Evolutionary conservation across 73 alveolate species (phyloP).

Genomic region (Durusdinium trenchii): DNA sequence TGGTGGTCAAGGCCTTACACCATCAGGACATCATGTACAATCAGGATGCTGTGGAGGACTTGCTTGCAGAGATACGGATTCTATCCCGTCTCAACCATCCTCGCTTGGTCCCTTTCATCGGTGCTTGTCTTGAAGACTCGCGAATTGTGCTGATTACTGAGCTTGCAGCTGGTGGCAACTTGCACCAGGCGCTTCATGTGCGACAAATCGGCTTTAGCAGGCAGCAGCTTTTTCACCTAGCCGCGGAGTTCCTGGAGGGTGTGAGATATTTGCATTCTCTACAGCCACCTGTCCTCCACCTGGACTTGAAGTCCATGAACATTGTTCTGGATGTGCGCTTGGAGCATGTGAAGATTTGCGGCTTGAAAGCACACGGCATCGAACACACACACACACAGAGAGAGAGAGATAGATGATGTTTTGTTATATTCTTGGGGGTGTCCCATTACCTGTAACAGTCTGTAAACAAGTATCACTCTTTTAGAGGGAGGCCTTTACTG

Average conservation of each 20-base stretch:
- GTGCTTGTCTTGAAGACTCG: constrained; percentile 49
- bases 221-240: not conserved
- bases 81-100: constrained; percentile 46
- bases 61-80: constrained; percentile 74
- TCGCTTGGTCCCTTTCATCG: constrained; percentile 63
- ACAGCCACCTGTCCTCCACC: constrained; percentile 84
- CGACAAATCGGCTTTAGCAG: constrained; percentile 55
- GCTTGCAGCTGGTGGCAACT: constrained; percentile 54
- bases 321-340: constrained; percentile 51
- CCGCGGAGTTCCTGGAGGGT: constrained; percentile 81
- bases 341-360: constrained; percentile 51
- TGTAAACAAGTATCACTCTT: too few species aligned
- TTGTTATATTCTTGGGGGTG: too few species aligned
- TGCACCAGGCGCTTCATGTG: constrained; percentile 84
- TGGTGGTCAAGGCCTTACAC: constrained; percentile 80
- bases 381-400: too few species aligned
- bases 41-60: constrained; percentile 81
- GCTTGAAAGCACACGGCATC: constrained; percentile 2
- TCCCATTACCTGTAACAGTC: too few species aligned
- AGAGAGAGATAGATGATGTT: too few species aligned
- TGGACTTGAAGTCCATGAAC: constrained; percentile 93
- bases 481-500: too few species aligned
- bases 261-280: constrained; percentile 72
- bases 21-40: constrained; percentile 67
- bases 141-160: constrained; percentile 34